Evolutionary conservation across 768 basidiomycete species (phyloP).

Genomic region (Agaricus blazei): DNA sequence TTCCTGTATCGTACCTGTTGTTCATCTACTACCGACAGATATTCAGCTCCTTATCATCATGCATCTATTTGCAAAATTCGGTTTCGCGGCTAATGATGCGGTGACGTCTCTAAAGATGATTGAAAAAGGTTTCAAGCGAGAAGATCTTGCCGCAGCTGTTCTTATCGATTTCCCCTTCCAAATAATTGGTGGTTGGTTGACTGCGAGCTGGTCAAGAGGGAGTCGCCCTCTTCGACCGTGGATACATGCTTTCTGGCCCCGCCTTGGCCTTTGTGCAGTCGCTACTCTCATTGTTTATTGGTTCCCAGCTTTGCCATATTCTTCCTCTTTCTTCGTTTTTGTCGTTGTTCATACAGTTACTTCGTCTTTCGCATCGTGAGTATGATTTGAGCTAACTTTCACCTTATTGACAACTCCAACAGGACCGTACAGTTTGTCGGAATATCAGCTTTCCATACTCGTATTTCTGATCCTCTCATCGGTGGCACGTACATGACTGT

Average conservation of each 20-base stretch:
- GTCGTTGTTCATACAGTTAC: slow-evolving; percentile 79
- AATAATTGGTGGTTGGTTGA: slow-evolving; percentile 90
- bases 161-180: slow-evolving; percentile 98
- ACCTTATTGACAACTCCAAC: neutral
- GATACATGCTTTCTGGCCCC: slow-evolving; percentile 88
- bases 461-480: slow-evolving; percentile 92
- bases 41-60: slow-evolving; percentile 83
- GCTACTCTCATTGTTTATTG: slow-evolving; percentile 75
- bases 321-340: slow-evolving; percentile 72
- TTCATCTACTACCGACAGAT: slow-evolving; percentile 45
- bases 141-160: slow-evolving; percentile 93
- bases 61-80: slow-evolving; percentile 90
- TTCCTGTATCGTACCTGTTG: neutral
- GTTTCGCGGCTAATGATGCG: slow-evolving; percentile 91
- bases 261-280: slow-evolving; percentile 66
- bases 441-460: slow-evolving; percentile 97
- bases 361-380: slow-evolving; percentile 82
- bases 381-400: slow-evolving; percentile 6
- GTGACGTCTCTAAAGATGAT: slow-evolving; percentile 90
- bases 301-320: slow-evolving; percentile 78
- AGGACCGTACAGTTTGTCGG: slow-evolving; percentile 99
- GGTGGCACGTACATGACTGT: slow-evolving; percentile 99
- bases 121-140: slow-evolving; percentile 92
- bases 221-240: slow-evolving; percentile 79
- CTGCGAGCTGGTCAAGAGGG: slow-evolving; percentile 86